Percentiles rank a stretch among this genome's conserved stretches.
phyloP scores from a whole-genome alignment of 306 rosid species.

The Nissolia schottii region DNA sequence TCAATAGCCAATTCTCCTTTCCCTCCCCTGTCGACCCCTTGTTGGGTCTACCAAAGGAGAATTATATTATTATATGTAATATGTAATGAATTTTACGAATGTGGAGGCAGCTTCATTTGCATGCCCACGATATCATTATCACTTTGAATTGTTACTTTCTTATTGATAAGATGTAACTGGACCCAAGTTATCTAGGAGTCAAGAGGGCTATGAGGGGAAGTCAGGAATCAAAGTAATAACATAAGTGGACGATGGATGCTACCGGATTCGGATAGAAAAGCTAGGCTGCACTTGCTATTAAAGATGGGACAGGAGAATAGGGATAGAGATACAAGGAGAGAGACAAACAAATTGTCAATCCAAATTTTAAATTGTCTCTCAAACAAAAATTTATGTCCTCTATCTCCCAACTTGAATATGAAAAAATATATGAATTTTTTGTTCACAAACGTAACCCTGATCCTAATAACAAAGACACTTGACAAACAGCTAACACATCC shows the following conservation, averaged over 20 bases:
- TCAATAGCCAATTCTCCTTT: conserved; percentile 23
- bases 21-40: background rate
- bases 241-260: background rate
- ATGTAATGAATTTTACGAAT: conserved; percentile 7
- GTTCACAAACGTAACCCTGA: too few species aligned
- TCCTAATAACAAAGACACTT: background rate
- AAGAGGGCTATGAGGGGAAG: background rate
- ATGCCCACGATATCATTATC: conserved; percentile 10
- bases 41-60: background rate
- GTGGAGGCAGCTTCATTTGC: background rate
- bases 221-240: background rate
- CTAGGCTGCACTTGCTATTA: too few species aligned
- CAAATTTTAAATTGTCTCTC: too few species aligned
- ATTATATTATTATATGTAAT: background rate
- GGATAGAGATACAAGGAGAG: too few species aligned
- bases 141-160: conserved; percentile 1
- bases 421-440: too few species aligned
- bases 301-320: too few species aligned
- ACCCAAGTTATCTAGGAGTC: background rate
- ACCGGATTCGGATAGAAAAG: background rate
- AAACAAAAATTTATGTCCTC: too few species aligned
- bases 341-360: too few species aligned
- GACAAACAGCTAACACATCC: background rate
- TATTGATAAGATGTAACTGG: background rate
- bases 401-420: too few species aligned